Percentiles rank a stretch among this genome's conserved stretches.
Evolutionary conservation across 768 basidiomycete species (phyloP).

Genomic region (Artomyces pyxidatus): DNA sequence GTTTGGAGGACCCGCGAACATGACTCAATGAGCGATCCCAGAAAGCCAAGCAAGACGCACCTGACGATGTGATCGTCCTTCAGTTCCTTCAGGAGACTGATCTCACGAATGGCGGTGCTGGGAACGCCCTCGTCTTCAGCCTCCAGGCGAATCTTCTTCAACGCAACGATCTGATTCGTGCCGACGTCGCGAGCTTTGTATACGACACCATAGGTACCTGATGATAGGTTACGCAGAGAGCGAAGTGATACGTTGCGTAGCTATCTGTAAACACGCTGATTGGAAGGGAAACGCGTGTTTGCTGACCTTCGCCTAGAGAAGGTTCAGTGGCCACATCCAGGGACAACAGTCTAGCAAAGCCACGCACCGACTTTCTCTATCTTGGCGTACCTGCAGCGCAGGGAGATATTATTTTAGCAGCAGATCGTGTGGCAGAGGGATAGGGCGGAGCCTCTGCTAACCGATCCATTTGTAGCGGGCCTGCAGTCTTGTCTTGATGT

Average conservation of each 20-base stretch:
- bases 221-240: neutral
- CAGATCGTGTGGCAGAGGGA: no score
- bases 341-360: neutral
- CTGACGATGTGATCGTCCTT: constrained; percentile 94
- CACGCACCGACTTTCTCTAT: constrained; percentile 96
- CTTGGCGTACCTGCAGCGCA: constrained; percentile 94
- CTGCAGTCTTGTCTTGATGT: no score
- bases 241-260: no score
- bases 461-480: no score
- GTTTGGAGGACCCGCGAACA: neutral
- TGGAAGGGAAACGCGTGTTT: neutral
- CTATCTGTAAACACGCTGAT: no score
- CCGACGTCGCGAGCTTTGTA: constrained; percentile 89
- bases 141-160: constrained; percentile 98
- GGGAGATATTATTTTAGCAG: no score
- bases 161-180: constrained; percentile 79
- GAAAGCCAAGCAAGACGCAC: constrained; percentile 35
- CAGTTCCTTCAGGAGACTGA: constrained; percentile 93
- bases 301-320: constrained; percentile 41
- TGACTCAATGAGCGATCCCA: neutral
- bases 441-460: no score
- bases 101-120: constrained; percentile 96
- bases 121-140: constrained; percentile 99
- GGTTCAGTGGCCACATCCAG: neutral
- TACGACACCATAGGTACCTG: constrained; percentile 97